These are phyloP conservation scores for Phialemoniopsis sp. DNA, from an alignment of 2,329 filamentous ascomycete genomes.

Conservation along the genomic window DNA sequence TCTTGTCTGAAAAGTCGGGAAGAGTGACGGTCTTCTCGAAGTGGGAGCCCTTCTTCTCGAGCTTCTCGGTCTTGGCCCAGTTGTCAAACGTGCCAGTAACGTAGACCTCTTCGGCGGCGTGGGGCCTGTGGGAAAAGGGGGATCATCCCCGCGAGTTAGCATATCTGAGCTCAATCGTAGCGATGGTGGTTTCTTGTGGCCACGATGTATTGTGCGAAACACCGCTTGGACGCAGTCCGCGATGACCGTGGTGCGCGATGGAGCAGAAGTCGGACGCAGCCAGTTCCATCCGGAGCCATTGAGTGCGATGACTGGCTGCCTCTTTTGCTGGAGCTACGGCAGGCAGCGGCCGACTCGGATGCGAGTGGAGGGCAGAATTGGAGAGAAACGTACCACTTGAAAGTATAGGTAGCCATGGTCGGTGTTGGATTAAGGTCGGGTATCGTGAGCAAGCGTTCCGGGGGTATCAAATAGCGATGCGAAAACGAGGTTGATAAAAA, in stretches of 20 bases:
- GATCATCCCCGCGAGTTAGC: too few relatives aligned
- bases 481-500: background rate
- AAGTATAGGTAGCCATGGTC: constrained; percentile 62
- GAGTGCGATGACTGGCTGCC: background rate
- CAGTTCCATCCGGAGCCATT: too few relatives aligned
- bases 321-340: background rate
- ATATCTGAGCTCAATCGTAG: constrained; percentile 7
- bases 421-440: constrained; percentile 2
- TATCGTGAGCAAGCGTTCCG: background rate
- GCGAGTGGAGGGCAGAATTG: background rate
- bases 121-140: constrained; percentile 59
- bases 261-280: too few relatives aligned
- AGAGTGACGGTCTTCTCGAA: constrained; percentile 83
- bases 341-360: background rate
- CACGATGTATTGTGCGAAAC: background rate
- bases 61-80: constrained; percentile 82
- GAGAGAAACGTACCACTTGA: constrained; percentile 58
- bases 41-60: constrained; percentile 68
- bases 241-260: background rate
- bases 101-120: constrained; percentile 80
- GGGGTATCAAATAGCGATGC: background rate
- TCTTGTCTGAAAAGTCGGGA: constrained; percentile 62
- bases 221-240: background rate
- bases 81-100: constrained; percentile 95
- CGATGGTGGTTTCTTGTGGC: background rate